phyloP scores from a whole-genome alignment of 2,329 filamentous ascomycete species.

The Colletotrichum melonis region DNA sequence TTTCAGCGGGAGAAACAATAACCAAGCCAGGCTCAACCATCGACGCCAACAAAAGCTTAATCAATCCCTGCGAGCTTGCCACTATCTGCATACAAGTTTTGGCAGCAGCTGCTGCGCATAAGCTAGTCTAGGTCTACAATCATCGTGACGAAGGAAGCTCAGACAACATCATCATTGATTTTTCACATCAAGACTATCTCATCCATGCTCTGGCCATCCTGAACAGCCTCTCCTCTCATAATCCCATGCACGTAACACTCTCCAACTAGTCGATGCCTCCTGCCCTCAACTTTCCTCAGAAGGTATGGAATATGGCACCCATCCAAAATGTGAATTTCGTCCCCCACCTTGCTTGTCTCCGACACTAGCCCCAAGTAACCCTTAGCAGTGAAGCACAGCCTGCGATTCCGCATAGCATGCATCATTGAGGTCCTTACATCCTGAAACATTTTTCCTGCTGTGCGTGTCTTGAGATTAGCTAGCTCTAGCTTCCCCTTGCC shows the following conservation, averaged over 20 bases:
- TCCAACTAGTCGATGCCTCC: slow-evolving; percentile 40
- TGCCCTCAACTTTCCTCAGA: slow-evolving; percentile 18
- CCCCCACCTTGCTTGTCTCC: slow-evolving; percentile 29
- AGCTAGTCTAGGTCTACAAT: no score
- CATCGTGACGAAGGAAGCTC: no score
- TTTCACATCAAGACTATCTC: neutral
- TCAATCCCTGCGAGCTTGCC: neutral
- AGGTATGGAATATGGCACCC: slow-evolving; percentile 39
- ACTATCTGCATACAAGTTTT: no score
- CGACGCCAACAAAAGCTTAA: no score
- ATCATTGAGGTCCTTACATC: neutral
- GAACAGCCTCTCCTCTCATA: slow-evolving; percentile 48
- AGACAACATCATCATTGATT: neutral
- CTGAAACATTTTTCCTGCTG: neutral
- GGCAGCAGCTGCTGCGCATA: no score
- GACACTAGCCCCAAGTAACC: slow-evolving; percentile 6
- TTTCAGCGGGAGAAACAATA: no score
- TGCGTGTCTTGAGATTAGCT: neutral
- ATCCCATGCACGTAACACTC: slow-evolving; percentile 52
- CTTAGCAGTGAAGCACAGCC: neutral
- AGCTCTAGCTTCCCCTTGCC: slow-evolving; percentile 7
- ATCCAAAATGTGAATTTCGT: slow-evolving; percentile 38
- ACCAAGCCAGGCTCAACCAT: no score
- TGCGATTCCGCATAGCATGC: slow-evolving; percentile 3
- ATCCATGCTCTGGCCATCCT: neutral